A percentile compares a stretch with the other conserved stretches of the same genome.
Evolutionary conservation across 2,329 filamentous ascomycete genomes (phyloP).

Genomic region (Didymella glomerata): DNA sequence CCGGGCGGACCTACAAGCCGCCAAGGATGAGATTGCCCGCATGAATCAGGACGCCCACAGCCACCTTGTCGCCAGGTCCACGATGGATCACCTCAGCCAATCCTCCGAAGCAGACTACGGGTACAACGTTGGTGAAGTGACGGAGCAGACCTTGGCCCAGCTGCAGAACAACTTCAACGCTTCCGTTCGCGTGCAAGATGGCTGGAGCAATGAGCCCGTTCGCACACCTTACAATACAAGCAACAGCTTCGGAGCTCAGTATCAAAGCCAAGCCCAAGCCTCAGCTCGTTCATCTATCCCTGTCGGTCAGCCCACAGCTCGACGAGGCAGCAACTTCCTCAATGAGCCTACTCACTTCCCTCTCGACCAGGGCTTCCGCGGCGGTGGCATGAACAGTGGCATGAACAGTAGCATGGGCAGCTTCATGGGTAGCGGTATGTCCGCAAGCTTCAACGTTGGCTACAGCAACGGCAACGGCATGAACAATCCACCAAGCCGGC

Average conservation of each 20-base stretch:
- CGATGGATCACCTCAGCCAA: constrained; percentile 65
- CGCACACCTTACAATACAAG: constrained; percentile 37
- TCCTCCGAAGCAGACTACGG: constrained; percentile 61
- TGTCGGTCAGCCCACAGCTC: constrained; percentile 34
- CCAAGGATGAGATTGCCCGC: constrained; percentile 73
- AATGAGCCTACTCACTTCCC: constrained; percentile 52
- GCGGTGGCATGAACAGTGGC: constrained; percentile 28
- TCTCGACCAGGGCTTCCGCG: constrained; percentile 45
- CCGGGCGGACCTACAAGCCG: constrained; percentile 75
- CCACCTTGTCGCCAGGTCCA: constrained; percentile 67
- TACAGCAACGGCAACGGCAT: constrained; percentile 29
- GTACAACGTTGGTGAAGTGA: constrained; percentile 54
- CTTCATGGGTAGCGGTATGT: constrained; percentile 20
- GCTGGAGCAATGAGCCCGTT: constrained; percentile 38
- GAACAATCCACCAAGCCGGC: constrained; percentile 49
- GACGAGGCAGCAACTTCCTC: constrained; percentile 44
- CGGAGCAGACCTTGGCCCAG: constrained; percentile 60
- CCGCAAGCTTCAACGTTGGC: constrained; percentile 26
- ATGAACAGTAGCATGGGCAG: constrained; percentile 24
- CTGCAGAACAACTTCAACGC: constrained; percentile 62
- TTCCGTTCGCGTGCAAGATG: constrained; percentile 52
- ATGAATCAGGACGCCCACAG: constrained; percentile 76
- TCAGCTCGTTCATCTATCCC: constrained; percentile 32
- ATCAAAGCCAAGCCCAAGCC: constrained; percentile 28
- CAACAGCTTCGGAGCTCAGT: constrained; percentile 36